phyloP scores from a whole-genome alignment of 495 filamentous ascomycete species.

The Podospora sp. region DNA sequence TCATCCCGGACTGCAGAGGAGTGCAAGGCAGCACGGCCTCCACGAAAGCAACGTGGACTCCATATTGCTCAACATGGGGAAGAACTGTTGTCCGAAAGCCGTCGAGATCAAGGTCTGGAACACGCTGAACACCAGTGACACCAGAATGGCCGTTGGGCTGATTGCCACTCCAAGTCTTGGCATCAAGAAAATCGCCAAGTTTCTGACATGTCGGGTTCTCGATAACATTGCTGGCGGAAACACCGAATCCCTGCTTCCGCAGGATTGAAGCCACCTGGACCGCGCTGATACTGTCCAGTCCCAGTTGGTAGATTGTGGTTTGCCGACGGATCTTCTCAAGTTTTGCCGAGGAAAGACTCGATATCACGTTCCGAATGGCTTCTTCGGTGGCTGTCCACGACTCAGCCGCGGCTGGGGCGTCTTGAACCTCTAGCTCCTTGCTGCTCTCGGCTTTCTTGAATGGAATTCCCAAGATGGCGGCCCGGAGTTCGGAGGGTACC shows the following conservation, averaged over 20 bases:
- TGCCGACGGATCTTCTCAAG: constrained; percentile 57
- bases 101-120: constrained; percentile 35
- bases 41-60: constrained; percentile 22
- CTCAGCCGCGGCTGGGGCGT: not conserved
- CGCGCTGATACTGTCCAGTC: constrained; percentile 85
- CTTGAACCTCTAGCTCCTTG: not conserved
- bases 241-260: constrained; percentile 55
- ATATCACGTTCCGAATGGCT: constrained; percentile 58
- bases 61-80: constrained; percentile 25
- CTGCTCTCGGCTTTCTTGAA: not conserved
- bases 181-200: constrained; percentile 30
- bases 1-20: constrained; percentile 63
- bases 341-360: constrained; percentile 54
- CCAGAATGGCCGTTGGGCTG: not conserved
- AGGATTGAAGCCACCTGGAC: constrained; percentile 73
- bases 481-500: constrained; percentile 9
- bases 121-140: not conserved
- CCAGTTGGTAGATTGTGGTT: constrained; percentile 78
- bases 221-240: constrained; percentile 70
- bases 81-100: constrained; percentile 38
- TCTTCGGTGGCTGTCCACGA: constrained; percentile 55
- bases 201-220: constrained; percentile 55
- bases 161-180: not conserved
- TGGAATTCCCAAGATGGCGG: not conserved
- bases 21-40: constrained; percentile 65